Evolutionary conservation across 2,329 filamentous ascomycete species (phyloP), one percentile per base, ranked within the genome.

Genomic region (Phialocephala subalpina): DNA sequence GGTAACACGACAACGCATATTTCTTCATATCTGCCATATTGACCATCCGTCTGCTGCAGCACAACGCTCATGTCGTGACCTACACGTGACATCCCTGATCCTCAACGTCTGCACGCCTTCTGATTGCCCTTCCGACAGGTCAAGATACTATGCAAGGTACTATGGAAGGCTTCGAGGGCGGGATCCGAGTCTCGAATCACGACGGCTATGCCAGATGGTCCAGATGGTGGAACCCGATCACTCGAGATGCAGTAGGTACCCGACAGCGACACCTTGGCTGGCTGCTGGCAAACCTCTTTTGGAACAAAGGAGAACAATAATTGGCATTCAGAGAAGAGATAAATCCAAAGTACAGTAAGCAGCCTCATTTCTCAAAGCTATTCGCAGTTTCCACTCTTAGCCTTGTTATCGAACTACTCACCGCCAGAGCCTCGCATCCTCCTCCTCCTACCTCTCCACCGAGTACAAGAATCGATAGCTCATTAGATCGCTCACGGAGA

Each of bases 171-270:
- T n/a, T 7, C n/a, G n/a, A 22, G 8, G 22, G 7, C 9, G 7
- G 22, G 22, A 45, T 59, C 57, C 35, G 45, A 18, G 47, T 6
- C 11, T 22, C 20, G 49, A 16, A 38, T n/a, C 14, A 18, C 29
- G 25, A 53, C 27, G 49, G 33, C 14, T 16, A 59, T 47, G 45
- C 53, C 60, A 62, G 36, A 62, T 66, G 59, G 62, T 62, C 55
- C 27, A 58, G 55, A 58, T 62, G 20, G 56, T 60, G 64, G 47
- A 49, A 61, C 63, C 22, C 29, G 40, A 55, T 33, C 53, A 65
- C 33, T 52, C 5, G 22, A 36, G 59, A 57, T 58, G 45, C 52
- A 27, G 63, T 52, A 58, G 47, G 64, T 62, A 66, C 59, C 64
- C 64, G 45, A 33, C 40, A 49, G 38, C 56, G 14, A 40, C 35